A percentile compares a stretch with the other conserved stretches of the same genome.
phyloP scores from a whole-genome alignment of 106 monocot genomes.

The Gastrodia elata region DNA sequence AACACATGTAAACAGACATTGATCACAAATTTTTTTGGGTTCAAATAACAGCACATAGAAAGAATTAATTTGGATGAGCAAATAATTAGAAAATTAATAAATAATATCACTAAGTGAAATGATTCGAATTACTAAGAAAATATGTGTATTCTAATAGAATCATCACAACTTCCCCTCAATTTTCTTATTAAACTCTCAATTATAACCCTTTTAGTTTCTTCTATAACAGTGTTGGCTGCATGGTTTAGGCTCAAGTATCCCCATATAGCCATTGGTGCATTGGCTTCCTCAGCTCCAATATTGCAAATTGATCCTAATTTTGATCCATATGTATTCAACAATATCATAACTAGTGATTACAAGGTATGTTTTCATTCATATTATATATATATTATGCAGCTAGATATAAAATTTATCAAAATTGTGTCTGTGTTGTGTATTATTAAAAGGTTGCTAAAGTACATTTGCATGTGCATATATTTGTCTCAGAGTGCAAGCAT shows the following conservation, averaged over 20 bases:
- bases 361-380: slow-evolving; percentile 17
- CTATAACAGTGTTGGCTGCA: slow-evolving; percentile 70
- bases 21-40: too few relatives aligned
- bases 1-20: too few relatives aligned
- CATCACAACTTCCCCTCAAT: too few relatives aligned
- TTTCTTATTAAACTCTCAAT: too few relatives aligned
- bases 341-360: slow-evolving; percentile 29
- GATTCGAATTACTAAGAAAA: too few relatives aligned
- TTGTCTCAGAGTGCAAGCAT: slow-evolving; percentile 29
- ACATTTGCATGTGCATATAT: too few relatives aligned
- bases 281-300: slow-evolving; percentile 91
- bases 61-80: too few relatives aligned
- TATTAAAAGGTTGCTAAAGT: neutral
- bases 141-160: too few relatives aligned
- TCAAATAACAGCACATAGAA: too few relatives aligned
- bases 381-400: neutral
- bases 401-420: neutral
- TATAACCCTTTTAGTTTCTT: neutral
- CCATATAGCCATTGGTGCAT: slow-evolving; percentile 73
- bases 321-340: slow-evolving; percentile 21
- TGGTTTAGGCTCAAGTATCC: slow-evolving; percentile 98
- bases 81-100: too few relatives aligned
- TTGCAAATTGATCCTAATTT: slow-evolving; percentile 56
- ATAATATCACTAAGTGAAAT: too few relatives aligned
- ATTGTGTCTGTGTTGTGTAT: neutral